Percentiles rank a stretch among this genome's conserved stretches.
Evolutionary conservation across 2,329 filamentous ascomycete genomes (phyloP).

Genomic region (Ceratocystis colombiana): DNA sequence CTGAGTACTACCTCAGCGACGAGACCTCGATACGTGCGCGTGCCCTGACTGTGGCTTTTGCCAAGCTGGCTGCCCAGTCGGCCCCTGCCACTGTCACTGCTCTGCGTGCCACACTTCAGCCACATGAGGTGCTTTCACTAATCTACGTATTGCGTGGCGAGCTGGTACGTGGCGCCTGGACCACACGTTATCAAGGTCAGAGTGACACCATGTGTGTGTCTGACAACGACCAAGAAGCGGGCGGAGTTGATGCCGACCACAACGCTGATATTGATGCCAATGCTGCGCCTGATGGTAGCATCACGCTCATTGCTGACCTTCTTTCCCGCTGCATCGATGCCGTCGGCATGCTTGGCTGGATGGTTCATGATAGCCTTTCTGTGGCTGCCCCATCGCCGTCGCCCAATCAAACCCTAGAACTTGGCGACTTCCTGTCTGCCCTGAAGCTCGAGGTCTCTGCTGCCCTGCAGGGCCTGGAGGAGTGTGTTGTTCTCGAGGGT

Average conservation of each 20-base stretch:
- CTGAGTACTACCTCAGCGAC: conserved; percentile 56
- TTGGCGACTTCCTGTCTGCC: conserved; percentile 53
- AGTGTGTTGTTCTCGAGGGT: conserved; percentile 54
- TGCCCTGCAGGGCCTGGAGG: conserved; percentile 61
- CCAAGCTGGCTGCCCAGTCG: conserved; percentile 58
- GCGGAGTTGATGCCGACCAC: conserved; percentile 34
- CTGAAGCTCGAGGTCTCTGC: conserved; percentile 60
- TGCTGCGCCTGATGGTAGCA: conserved; percentile 52
- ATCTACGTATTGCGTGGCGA: conserved; percentile 64
- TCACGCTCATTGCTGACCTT: conserved; percentile 60
- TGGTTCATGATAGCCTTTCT: conserved; percentile 43
- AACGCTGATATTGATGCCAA: conserved; percentile 35
- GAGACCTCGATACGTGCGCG: conserved; percentile 50
- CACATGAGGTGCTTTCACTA: conserved; percentile 59
- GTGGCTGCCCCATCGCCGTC: conserved; percentile 31
- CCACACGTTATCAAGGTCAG: conserved; percentile 46
- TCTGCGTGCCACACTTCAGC: conserved; percentile 53
- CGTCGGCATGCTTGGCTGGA: conserved; percentile 63
- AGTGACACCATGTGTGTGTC: background rate
- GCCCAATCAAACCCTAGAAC: conserved; percentile 42
- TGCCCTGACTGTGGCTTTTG: conserved; percentile 57
- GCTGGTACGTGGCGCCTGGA: conserved; percentile 66
- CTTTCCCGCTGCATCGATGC: conserved; percentile 66
- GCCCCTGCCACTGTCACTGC: conserved; percentile 49
- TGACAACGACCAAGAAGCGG: conserved; percentile 34